phyloP scores from a whole-genome alignment of 1,284 basidiomycete species.

The Golubevia pallescens region DNA sequence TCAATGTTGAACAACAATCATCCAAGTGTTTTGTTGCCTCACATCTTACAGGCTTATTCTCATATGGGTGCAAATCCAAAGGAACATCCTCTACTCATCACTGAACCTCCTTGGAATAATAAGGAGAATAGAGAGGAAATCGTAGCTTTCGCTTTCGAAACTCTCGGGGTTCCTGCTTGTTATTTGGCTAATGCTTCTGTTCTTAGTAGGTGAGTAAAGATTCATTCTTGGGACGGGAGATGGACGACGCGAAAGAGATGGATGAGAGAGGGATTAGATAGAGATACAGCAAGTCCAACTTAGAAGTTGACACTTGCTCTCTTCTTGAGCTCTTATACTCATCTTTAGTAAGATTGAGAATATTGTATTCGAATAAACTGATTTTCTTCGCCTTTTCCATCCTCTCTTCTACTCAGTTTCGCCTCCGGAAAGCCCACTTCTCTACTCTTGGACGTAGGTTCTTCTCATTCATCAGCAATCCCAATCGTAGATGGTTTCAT shows the following conservation, averaged over 20 bases:
- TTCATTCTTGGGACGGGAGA: no score
- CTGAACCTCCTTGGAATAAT: constrained; percentile 55
- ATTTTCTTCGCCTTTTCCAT: no score
- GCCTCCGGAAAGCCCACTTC: constrained; percentile 55
- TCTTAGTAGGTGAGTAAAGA: constrained; percentile 29
- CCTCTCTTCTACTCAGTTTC: constrained; percentile 19
- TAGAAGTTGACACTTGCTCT: no score
- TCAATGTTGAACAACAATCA: not conserved
- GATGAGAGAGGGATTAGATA: no score
- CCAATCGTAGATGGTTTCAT: constrained; percentile 64
- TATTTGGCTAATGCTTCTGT: constrained; percentile 61
- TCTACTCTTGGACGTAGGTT: constrained; percentile 54
- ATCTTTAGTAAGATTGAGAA: no score
- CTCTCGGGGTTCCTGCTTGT: constrained; percentile 51
- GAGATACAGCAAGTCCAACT: no score
- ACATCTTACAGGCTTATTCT: not conserved
- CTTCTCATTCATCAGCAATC: constrained; percentile 46
- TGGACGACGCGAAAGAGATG: no score
- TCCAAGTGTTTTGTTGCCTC: not conserved
- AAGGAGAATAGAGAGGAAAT: constrained; percentile 48
- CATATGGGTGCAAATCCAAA: constrained; percentile 18
- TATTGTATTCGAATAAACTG: no score
- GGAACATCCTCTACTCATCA: constrained; percentile 53
- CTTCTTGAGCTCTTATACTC: no score
- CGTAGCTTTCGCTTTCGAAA: constrained; percentile 60